Evolutionary conservation across 192 early-diverging fungal genomes (phyloP), one percentile per base, ranked within the genome.

Genomic region (Rhizophagus clarus): DNA sequence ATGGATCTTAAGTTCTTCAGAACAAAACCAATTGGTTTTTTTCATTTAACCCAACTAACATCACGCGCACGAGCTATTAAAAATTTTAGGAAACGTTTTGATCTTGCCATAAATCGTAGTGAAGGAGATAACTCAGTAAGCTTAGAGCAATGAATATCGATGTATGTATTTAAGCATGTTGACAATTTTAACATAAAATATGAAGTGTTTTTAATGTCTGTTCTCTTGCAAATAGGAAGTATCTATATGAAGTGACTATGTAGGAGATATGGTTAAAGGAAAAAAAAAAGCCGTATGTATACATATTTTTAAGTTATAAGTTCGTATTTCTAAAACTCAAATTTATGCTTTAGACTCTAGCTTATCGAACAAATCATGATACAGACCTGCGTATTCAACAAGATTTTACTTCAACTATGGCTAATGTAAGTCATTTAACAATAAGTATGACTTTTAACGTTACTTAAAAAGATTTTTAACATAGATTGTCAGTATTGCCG

Each of bases 281-380:
- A n/a, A n/a, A n/a, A 79, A 79, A 42, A 79, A 79, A 45, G 77
- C 64, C 15, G 77, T 79, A 79, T 70, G 77, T 79, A n/a, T n/a
- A 32, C 69, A 31, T 32, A 70, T 79, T 31, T 79, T 72, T 79
- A 29, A 70, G 45, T 49, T 56, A 56, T 70, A 70, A 20, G 0
- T 77, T 70, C 26, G 28, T 1, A 26, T 79, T 61, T 49, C 26
- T 71, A 60, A 79, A 37, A 70, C 71, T 79, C 69, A 79, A 70
- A 70, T 79, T 69, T 66, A 56, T 79, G 66, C 66, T 42, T 70
- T 79, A 79, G 64, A 79, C 71, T 71, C 45, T 70, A 70, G 45
- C 69, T 42, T 66, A 67, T 79, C 66, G 69, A 17, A 26, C 28
- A 70, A 79, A 29, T 12, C 66, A 71, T 28, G 31, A 79, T 71